These are phyloP conservation scores for Grosmannia clavigera DNA, from an alignment of 2,329 filamentous ascomycete genomes.

Conservation along the genomic window DNA sequence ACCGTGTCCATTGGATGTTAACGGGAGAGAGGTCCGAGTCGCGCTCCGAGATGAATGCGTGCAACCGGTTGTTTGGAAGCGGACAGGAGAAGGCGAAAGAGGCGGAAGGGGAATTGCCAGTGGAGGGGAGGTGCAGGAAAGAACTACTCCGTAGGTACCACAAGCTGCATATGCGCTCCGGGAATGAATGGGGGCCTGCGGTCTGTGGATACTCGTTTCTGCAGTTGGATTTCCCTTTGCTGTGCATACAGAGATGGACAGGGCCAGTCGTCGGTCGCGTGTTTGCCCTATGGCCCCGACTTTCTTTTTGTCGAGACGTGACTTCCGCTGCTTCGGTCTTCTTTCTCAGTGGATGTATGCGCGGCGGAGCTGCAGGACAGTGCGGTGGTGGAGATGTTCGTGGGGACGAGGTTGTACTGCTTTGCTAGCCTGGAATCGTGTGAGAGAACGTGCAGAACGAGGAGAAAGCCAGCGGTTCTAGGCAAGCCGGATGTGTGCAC, in stretches of 20 bases:
- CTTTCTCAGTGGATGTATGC: background rate
- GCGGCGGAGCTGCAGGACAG: slow-evolving; percentile 2
- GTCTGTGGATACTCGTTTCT: background rate
- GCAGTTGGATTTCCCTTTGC: background rate
- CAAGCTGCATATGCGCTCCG: slow-evolving; percentile 4
- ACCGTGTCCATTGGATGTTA: background rate
- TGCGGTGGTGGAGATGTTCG: slow-evolving; percentile 3
- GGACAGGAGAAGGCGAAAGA: slow-evolving; percentile 2
- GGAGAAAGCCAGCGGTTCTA: background rate
- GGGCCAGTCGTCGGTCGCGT: background rate
- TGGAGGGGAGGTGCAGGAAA: background rate
- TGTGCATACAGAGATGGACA: background rate
- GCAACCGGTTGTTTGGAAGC: slow-evolving; percentile 2
- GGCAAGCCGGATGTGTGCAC: background rate
- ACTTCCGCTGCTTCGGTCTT: background rate
- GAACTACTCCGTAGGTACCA: background rate
- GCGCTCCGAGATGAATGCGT: background rate
- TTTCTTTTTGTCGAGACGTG: background rate
- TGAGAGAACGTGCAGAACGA: slow-evolving; percentile 2
- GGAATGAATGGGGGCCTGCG: background rate
- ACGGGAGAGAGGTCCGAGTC: background rate
- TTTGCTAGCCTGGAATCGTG: background rate
- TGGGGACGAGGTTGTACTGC: slow-evolving; percentile 1
- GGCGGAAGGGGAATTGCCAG: background rate
- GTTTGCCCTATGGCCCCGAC: background rate